phyloP scores from a whole-genome alignment of 148 eudicot species.

The Salicornia ramosissima region DNA sequence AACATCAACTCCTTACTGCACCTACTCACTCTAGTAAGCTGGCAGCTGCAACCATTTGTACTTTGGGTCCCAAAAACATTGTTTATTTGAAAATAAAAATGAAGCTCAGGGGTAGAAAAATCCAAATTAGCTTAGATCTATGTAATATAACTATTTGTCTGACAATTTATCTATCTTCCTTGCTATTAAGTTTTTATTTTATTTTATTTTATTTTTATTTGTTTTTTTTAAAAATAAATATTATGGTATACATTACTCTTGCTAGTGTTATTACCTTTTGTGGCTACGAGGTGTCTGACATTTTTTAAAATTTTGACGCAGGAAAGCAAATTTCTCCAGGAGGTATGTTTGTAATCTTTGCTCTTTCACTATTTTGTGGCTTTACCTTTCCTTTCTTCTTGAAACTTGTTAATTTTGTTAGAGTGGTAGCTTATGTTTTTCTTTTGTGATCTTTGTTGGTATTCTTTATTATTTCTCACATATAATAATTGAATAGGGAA shows the following conservation, averaged over 20 bases:
- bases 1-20: background rate
- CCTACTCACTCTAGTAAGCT: background rate
- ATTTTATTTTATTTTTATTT: no score
- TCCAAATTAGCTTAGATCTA: no score
- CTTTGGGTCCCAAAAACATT: background rate
- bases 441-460: background rate
- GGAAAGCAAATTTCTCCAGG: conserved; percentile 82
- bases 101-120: background rate
- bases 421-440: background rate
- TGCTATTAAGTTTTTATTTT: conserved; percentile 9
- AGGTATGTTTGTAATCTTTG: conserved; percentile 46
- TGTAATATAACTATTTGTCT: no score
- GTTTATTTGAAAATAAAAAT: no score
- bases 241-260: conserved; percentile 4
- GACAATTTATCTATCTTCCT: background rate
- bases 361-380: background rate
- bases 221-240: no score
- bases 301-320: conserved; percentile 31
- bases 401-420: background rate
- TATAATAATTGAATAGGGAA: background rate
- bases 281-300: conserved; percentile 14
- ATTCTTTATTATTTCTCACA: background rate
- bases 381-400: background rate
- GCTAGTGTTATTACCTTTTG: conserved; percentile 9
- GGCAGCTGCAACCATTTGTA: background rate